Evolutionary conservation across 176 grass and related monocot genomes (phyloP).

Genomic region (Rhynchospora tenuis): DNA sequence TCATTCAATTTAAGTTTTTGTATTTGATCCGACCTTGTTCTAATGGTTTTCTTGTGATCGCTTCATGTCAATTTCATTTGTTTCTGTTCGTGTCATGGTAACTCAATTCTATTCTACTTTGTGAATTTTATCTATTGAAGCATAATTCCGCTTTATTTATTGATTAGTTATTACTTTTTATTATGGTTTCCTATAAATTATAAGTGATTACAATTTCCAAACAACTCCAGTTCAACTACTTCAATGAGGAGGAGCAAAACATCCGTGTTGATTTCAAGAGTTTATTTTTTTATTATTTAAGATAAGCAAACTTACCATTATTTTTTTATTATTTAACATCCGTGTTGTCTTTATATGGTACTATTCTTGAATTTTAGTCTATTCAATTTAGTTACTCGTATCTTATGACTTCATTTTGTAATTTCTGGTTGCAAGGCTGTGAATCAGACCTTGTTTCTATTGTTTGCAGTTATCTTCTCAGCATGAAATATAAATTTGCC

Average conservation of each 20-base stretch:
- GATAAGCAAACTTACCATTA: too few relatives aligned
- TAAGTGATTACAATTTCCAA: constrained; percentile 56
- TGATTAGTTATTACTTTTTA: constrained; percentile 11
- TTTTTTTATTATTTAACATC: too few relatives aligned
- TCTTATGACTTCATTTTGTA: constrained; percentile 13
- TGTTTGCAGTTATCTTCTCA: too few relatives aligned
- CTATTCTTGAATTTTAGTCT: too few relatives aligned
- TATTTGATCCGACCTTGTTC: too few relatives aligned
- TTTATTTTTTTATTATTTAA: too few relatives aligned
- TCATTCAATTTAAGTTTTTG: too few relatives aligned
- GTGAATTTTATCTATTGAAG: background rate
- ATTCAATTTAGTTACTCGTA: too few relatives aligned
- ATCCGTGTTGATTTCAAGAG: constrained; percentile 87
- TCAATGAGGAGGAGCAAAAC: constrained; percentile 97
- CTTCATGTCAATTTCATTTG: too few relatives aligned
- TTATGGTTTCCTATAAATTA: constrained; percentile 35
- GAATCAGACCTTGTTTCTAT: constrained; percentile 21
- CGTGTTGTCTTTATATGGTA: too few relatives aligned
- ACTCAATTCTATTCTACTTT: constrained; percentile 2
- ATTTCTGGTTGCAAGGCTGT: background rate
- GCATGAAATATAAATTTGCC: too few relatives aligned
- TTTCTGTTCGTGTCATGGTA: background rate
- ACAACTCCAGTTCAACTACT: constrained; percentile 77
- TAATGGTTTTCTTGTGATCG: too few relatives aligned
- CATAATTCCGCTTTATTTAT: constrained; percentile 3